Percentiles rank a stretch among this genome's conserved stretches.
phyloP scores from a whole-genome alignment of 2,329 filamentous ascomycete species.

The Diaporthe sp. region DNA sequence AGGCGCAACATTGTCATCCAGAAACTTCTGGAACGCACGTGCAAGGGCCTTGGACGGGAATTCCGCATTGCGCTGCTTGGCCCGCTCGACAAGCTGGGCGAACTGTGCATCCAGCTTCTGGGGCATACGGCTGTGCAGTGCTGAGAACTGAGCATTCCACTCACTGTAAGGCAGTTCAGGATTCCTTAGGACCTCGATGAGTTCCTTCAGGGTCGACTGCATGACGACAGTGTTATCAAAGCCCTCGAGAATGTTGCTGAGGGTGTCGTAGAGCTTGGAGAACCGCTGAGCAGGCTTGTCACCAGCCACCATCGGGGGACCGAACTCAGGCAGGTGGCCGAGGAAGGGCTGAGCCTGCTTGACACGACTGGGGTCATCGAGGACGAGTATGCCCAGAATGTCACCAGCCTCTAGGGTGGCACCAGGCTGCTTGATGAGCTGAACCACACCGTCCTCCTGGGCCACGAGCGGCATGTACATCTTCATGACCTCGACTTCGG shows the following conservation, averaged over 20 bases:
- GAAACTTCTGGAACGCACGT: constrained; percentile 88
- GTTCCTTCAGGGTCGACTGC: constrained; percentile 84
- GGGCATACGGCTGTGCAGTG: constrained; percentile 97
- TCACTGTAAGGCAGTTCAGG: constrained; percentile 95
- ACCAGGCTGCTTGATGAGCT: constrained; percentile 98
- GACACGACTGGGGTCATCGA: constrained; percentile 95
- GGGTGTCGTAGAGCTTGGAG: constrained; percentile 78
- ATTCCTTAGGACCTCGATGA: constrained; percentile 91
- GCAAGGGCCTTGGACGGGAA: constrained; percentile 91
- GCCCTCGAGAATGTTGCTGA: constrained; percentile 89
- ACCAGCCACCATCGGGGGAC: constrained; percentile 87
- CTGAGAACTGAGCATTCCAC: constrained; percentile 95
- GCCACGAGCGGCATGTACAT: constrained; percentile 99
- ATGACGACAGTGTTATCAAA: constrained; percentile 99
- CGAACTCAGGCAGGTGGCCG: constrained; percentile 88
- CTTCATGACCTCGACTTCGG: constrained; percentile 99
- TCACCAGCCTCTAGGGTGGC: constrained; percentile 98
- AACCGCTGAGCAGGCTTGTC: constrained; percentile 94
- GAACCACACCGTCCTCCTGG: constrained; percentile 94
- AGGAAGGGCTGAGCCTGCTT: constrained; percentile 97
- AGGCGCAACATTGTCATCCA: constrained; percentile 85
- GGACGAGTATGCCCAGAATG: constrained; percentile 94
- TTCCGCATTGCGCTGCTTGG: constrained; percentile 81
- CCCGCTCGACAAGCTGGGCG: constrained; percentile 86
- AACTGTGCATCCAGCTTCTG: constrained; percentile 89